phyloP scores from a whole-genome alignment of 2,329 filamentous ascomycete species.

The Fusarium buxicola region DNA sequence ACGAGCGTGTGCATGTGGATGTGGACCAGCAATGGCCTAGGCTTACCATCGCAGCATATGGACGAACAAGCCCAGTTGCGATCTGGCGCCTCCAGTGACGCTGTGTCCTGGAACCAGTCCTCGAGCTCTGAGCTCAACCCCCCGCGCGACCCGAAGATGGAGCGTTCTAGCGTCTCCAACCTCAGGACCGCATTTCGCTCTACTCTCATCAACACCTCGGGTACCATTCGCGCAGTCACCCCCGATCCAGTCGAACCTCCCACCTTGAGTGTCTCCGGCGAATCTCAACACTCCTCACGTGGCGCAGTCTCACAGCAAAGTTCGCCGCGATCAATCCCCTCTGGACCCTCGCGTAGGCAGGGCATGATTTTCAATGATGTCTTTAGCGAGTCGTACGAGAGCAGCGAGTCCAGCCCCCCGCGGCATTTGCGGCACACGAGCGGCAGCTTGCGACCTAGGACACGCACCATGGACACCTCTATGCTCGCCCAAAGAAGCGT shows the following conservation, averaged over 20 bases:
- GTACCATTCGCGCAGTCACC: slow-evolving; percentile 73
- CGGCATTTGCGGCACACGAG: slow-evolving; percentile 50
- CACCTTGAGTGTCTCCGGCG: slow-evolving; percentile 38
- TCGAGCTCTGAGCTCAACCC: slow-evolving; percentile 45
- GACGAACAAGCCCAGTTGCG: slow-evolving; percentile 55
- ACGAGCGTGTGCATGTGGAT: slow-evolving; percentile 52
- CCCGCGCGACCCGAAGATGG: slow-evolving; percentile 48
- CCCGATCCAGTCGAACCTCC: slow-evolving; percentile 64
- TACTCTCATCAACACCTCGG: slow-evolving; percentile 47
- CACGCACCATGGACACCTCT: slow-evolving; percentile 68
- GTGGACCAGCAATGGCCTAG: slow-evolving; percentile 59
- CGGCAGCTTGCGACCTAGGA: slow-evolving; percentile 62
- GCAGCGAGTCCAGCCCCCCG: slow-evolving; percentile 54
- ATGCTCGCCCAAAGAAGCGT: slow-evolving; percentile 60
- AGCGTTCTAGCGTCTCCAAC: slow-evolving; percentile 52
- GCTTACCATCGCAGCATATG: slow-evolving; percentile 59
- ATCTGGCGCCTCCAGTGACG: slow-evolving; percentile 51
- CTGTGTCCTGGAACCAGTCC: slow-evolving; percentile 50
- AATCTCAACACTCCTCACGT: slow-evolving; percentile 42
- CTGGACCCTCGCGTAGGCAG: slow-evolving; percentile 61
- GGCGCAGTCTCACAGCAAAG: slow-evolving; percentile 48
- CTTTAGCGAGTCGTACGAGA: slow-evolving; percentile 63
- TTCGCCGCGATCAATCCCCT: slow-evolving; percentile 49
- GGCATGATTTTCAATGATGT: slow-evolving; percentile 71
- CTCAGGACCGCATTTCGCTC: slow-evolving; percentile 51